Percentiles rank a stretch among this genome's conserved stretches.
These are phyloP conservation scores for Thielaviopsis ethacetica DNA, from an alignment of 2,329 filamentous ascomycete genomes.

Conservation along the genomic window DNA sequence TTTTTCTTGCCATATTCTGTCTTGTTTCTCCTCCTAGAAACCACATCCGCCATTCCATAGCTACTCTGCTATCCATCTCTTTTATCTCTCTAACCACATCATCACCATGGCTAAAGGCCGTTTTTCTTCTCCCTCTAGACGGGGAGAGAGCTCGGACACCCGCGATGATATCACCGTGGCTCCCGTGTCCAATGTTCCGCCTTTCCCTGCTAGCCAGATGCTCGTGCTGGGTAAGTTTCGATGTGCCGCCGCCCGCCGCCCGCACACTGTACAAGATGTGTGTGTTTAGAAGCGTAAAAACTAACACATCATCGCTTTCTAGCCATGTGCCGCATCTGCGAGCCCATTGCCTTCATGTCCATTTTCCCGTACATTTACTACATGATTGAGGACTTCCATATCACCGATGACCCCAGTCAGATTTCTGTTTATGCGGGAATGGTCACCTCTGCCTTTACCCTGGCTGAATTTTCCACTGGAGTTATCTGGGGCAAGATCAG, in stretches of 20 bases:
- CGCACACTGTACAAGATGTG: background rate
- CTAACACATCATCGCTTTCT: conserved; percentile 7
- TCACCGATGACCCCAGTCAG: conserved; percentile 60
- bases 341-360: conserved; percentile 98
- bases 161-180: too few species aligned
- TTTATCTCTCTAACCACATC: too few species aligned
- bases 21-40: background rate
- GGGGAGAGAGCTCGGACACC: background rate
- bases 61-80: background rate
- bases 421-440: conserved; percentile 89
- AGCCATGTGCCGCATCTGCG: conserved; percentile 91
- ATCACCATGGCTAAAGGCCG: background rate
- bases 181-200: conserved; percentile 13
- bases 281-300: too few species aligned
- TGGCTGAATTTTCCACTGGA: conserved; percentile 86
- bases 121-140: background rate
- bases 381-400: conserved; percentile 86
- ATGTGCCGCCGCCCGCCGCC: background rate
- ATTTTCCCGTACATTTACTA: conserved; percentile 98
- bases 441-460: conserved; percentile 90
- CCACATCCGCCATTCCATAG: background rate
- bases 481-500: conserved; percentile 88
- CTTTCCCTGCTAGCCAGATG: conserved; percentile 25
- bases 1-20: background rate
- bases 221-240: conserved; percentile 26